Evolutionary conservation across 306 rosid species (phyloP), one percentile per base, ranked within the genome.

Genomic region (Arachis hypogaea): DNA sequence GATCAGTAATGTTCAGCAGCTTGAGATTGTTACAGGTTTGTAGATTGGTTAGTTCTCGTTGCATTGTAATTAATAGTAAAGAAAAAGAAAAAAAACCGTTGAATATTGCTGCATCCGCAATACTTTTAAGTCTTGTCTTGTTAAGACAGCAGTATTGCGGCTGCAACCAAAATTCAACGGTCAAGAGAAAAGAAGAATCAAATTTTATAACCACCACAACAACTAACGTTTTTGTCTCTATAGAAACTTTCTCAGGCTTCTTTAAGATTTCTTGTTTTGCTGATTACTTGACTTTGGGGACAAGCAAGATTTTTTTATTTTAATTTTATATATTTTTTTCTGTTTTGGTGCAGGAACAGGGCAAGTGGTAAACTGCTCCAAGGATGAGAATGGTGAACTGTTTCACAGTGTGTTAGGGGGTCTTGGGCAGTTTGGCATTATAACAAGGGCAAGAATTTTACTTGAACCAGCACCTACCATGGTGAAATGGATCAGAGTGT

Each of bases 401-500:
- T 95, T 95, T 77, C 96, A 90, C 62, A 81, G 93, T 12, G 98
- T 89, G 77, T 97, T 95, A 73, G 99, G 99, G 57, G 99, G 99
- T 44, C 94, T 95, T 22, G 99, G 99, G 46, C 97, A 95, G 71
- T 95, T 95, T 72, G 99, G 99, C 72, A 92, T 95, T 58, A 92
- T 95, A 77, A 95, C 98, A 14, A 70, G 87, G 3, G 99, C 99
- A 9, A 87, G 92, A 77, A 87, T 95, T 83, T 65, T 80, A 9
- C 84, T 95, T 43, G 98, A 95, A 76, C 88, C 86, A 80, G 98
- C 99, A 56, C 99, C 98, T 72, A 14, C 82, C 63, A 88, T 78
- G 98, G 86, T 83, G 4, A 83, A 79, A 61, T 83, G 86, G 86
- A 79, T 79, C 73, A 85, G 97, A 83, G 97, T 94, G 65, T 78